A percentile compares a stretch with the other conserved stretches of the same genome.
phyloP scores from a whole-genome alignment of 768 basidiomycete genomes.

The Boletales sp. region DNA sequence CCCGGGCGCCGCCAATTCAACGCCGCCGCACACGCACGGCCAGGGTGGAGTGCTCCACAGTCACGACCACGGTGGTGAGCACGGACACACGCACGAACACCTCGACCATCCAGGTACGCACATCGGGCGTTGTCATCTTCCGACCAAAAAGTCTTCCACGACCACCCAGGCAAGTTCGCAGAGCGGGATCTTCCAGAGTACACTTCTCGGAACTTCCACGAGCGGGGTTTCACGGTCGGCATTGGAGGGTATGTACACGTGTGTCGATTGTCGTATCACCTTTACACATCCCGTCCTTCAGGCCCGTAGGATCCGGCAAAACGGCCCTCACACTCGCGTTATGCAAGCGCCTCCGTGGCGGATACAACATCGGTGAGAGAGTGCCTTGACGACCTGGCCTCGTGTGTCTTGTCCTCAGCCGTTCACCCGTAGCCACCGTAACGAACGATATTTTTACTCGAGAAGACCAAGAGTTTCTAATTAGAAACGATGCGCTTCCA shows the following conservation, averaged over 20 bases:
- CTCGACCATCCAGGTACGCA: constrained; percentile 79
- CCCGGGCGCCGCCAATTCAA: constrained; percentile 30
- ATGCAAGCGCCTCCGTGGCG: constrained; percentile 73
- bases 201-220: constrained; percentile 76
- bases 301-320: constrained; percentile 98
- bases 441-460: constrained; percentile 99
- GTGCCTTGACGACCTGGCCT: constrained; percentile 15
- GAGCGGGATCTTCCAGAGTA: constrained; percentile 94
- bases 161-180: constrained; percentile 71
- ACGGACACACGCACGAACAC: constrained; percentile 94
- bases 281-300: constrained; percentile 28
- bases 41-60: constrained; percentile 34
- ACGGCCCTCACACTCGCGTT: constrained; percentile 91
- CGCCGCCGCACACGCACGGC: constrained; percentile 52
- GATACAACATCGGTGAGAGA: constrained; percentile 86
- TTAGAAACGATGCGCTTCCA: constrained; percentile 86
- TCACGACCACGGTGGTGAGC: constrained; percentile 67
- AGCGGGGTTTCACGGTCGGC: constrained; percentile 95
- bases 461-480: constrained; percentile 97
- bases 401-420: constrained; percentile 6
- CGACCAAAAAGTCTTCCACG: not conserved
- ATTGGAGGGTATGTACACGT: constrained; percentile 75
- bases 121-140: not conserved
- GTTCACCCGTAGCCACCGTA: constrained; percentile 64
- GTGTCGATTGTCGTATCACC: not conserved